Percentiles rank a stretch among this genome's conserved stretches.
phyloP scores from a whole-genome alignment of 306 rosid species.

The Gastrolobium villosum region DNA sequence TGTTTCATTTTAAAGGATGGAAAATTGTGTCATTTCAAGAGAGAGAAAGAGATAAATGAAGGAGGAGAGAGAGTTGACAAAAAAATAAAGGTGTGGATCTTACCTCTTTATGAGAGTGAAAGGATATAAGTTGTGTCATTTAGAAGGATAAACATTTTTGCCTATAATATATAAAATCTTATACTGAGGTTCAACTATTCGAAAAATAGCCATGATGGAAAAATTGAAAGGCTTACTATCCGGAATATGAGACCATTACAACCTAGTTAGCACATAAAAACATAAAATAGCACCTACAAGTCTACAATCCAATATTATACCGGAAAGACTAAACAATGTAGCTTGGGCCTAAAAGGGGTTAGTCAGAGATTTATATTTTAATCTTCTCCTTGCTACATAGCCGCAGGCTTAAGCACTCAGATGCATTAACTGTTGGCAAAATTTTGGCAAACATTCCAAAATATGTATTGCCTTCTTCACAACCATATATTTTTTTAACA shows the following conservation, averaged over 20 bases:
- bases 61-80: too few species aligned
- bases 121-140: too few species aligned
- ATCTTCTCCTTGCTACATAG: neutral
- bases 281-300: neutral
- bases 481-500: too few species aligned
- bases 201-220: too few species aligned
- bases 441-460: conserved; percentile 12
- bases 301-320: neutral
- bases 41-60: too few species aligned
- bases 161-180: too few species aligned
- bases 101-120: too few species aligned
- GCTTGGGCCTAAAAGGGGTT: neutral
- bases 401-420: neutral
- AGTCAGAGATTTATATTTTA: neutral
- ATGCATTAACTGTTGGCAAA: neutral
- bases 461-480: neutral
- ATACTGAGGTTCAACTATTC: too few species aligned
- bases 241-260: neutral
- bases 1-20: too few species aligned
- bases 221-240: neutral
- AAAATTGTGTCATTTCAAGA: too few species aligned
- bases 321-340: neutral
- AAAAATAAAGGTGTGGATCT: too few species aligned
- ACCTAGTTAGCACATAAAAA: neutral
- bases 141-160: too few species aligned